Percentiles rank a stretch among this genome's conserved stretches.
Evolutionary conservation across 495 filamentous ascomycete genomes (phyloP).

Genomic region (Aspergillus hancockii): DNA sequence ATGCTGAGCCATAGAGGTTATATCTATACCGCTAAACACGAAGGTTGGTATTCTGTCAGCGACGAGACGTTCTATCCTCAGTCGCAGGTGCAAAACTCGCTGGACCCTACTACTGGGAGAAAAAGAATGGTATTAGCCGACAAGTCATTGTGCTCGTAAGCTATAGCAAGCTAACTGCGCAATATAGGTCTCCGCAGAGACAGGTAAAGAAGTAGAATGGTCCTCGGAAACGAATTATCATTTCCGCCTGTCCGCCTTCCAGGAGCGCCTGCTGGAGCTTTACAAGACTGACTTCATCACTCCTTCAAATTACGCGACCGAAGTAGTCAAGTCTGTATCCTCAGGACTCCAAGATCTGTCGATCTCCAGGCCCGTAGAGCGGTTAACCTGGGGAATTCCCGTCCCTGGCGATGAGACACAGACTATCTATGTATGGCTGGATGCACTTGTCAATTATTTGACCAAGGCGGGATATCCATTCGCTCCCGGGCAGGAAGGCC

Average conservation of each 20-base stretch:
- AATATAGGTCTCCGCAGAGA: constrained; percentile 70
- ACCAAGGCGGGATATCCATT: constrained; percentile 83
- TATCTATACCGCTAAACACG: constrained; percentile 84
- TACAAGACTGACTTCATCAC: constrained; percentile 77
- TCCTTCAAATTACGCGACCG: constrained; percentile 63
- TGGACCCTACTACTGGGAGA: constrained; percentile 78
- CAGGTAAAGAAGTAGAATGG: constrained; percentile 91
- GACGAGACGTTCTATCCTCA: constrained; percentile 96
- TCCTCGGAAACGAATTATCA: constrained; percentile 93
- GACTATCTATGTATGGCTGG: constrained; percentile 98
- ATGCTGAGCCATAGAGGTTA: constrained; percentile 72
- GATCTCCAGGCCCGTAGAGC: constrained; percentile 76
- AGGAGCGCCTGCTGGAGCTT: constrained; percentile 71
- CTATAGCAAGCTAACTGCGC: constrained; percentile 18
- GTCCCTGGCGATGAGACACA: constrained; percentile 83
- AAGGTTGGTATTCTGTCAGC: constrained; percentile 94
- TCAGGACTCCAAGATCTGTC: constrained; percentile 81
- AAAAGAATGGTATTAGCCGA: constrained; percentile 63
- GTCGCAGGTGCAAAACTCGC: constrained; percentile 65
- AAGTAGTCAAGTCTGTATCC: constrained; percentile 67
- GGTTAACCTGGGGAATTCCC: constrained; percentile 85
- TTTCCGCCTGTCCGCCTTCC: constrained; percentile 83
- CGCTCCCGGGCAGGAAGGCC: constrained; percentile 64
- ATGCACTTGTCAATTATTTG: constrained; percentile 91
- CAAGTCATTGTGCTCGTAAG: background rate